Percentiles rank a stretch among this genome's conserved stretches.
These are phyloP conservation scores for Beauveria bassiana DNA, from an alignment of 2,329 filamentous ascomycete genomes.

Conservation along the genomic window DNA sequence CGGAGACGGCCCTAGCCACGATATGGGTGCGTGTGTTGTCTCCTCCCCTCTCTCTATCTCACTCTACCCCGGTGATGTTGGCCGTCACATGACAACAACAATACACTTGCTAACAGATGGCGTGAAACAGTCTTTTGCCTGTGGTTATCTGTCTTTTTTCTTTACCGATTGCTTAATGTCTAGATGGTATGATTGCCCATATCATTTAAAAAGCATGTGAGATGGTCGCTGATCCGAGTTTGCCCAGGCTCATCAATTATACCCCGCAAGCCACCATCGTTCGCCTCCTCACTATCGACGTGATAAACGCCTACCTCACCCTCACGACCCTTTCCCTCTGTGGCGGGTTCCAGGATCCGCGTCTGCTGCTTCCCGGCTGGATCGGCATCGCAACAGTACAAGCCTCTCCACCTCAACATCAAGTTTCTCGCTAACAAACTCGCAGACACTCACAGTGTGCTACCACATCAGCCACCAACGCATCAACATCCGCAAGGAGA, in stretches of 20 bases:
- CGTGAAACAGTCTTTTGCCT: constrained; percentile 57
- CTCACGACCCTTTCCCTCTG: constrained; percentile 63
- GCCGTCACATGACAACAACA: background rate
- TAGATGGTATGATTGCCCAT: constrained; percentile 50
- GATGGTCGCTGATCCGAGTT: background rate
- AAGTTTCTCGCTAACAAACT: background rate
- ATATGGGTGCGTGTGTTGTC: constrained; percentile 56
- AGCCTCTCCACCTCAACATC: constrained; percentile 3
- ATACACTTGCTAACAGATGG: constrained; percentile 6
- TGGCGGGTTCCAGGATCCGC: constrained; percentile 61
- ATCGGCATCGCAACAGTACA: constrained; percentile 66
- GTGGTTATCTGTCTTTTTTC: constrained; percentile 72
- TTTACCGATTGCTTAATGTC: constrained; percentile 83
- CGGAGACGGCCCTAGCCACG: constrained; percentile 63
- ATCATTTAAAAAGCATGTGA: background rate
- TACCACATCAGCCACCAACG: constrained; percentile 74
- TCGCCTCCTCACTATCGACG: constrained; percentile 67
- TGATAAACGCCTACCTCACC: constrained; percentile 67
- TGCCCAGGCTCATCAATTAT: constrained; percentile 68
- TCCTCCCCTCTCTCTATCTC: background rate
- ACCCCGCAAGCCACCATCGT: constrained; percentile 74
- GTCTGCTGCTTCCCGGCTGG: constrained; percentile 69
- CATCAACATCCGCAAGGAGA: constrained; percentile 73
- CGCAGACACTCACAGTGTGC: constrained; percentile 60
- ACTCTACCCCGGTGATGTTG: too few relatives aligned